A percentile compares a stretch with the other conserved stretches of the same genome.
Conservation (phyloP, 2,329 filamentous ascomycete genomes). For the Fusarium aywerte region DNA sequence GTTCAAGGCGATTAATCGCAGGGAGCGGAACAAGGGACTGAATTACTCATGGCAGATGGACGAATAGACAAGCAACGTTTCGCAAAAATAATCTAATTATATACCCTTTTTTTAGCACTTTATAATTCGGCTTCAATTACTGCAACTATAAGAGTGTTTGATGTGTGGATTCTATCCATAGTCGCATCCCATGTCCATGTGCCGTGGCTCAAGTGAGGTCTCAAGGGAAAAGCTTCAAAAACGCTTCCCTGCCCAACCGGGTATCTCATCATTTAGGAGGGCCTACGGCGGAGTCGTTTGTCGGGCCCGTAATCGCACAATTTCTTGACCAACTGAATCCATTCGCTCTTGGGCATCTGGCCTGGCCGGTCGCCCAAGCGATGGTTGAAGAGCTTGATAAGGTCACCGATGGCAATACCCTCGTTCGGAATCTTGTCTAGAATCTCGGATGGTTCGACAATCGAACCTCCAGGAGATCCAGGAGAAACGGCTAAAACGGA, state of each 20-base stretch:
- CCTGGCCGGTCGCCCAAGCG: conserved; percentile 64
- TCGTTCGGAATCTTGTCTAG: conserved; percentile 63
- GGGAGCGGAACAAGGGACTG: conserved; percentile 79
- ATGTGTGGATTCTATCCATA: background rate
- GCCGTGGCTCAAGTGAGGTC: background rate
- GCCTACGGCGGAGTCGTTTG: conserved; percentile 61
- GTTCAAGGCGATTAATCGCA: conserved; percentile 86
- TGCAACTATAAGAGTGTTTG: background rate
- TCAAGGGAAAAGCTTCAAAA: conserved; percentile 12
- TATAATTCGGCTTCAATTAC: background rate
- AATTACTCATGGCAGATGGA: conserved; percentile 98
- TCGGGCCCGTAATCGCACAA: conserved; percentile 64
- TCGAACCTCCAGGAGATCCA: conserved; percentile 48
- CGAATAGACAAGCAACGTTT: conserved; percentile 63
- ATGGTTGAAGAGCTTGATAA: conserved; percentile 65
- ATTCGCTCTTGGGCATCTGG: conserved; percentile 64
- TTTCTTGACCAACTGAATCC: conserved; percentile 69
- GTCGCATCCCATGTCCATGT: background rate
- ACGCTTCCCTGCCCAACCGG: conserved; percentile 3
- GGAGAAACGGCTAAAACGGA: conserved; percentile 48
- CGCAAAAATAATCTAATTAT: conserved; percentile 29
- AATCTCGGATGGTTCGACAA: conserved; percentile 64
- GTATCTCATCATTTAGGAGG: conserved; percentile 35
- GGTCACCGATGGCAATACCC: conserved; percentile 64
- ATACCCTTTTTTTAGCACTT: conserved; percentile 41